Evolutionary conservation across 192 early-diverging fungal genomes (phyloP).

Genomic region (Mortierella hygrophila): DNA sequence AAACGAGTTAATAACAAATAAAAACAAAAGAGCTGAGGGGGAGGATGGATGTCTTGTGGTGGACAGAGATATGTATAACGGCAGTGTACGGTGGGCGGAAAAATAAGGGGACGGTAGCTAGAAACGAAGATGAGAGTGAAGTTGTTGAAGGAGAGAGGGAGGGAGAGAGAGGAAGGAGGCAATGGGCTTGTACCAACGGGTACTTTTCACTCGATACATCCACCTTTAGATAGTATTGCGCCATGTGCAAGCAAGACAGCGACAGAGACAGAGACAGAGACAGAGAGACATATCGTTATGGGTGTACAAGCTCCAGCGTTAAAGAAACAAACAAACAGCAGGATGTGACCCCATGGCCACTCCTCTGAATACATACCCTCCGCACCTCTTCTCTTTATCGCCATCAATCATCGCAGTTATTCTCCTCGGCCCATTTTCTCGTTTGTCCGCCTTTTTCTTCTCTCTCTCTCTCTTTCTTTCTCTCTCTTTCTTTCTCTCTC

Average conservation of each 20-base stretch:
- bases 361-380: no score
- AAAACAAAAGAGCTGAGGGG: no score
- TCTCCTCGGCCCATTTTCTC: constrained; percentile 8
- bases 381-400: background rate
- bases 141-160: constrained; percentile 20
- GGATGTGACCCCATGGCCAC: background rate
- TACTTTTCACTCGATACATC: no score
- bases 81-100: background rate
- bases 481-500: background rate
- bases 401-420: background rate
- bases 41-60: no score
- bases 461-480: background rate
- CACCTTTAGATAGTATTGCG: background rate
- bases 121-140: background rate
- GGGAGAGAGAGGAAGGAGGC: background rate
- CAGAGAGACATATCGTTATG: no score
- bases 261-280: no score
- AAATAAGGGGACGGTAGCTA: background rate
- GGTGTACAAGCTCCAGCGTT: no score
- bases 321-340: no score
- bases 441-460: constrained; percentile 6
- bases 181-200: no score
- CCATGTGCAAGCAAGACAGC: background rate
- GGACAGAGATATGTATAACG: no score
- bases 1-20: no score